Base-by-base conservation (phyloP, 2,329 filamentous ascomycete genomes). In the Aspergillus fumigatiaffinis region DNA sequence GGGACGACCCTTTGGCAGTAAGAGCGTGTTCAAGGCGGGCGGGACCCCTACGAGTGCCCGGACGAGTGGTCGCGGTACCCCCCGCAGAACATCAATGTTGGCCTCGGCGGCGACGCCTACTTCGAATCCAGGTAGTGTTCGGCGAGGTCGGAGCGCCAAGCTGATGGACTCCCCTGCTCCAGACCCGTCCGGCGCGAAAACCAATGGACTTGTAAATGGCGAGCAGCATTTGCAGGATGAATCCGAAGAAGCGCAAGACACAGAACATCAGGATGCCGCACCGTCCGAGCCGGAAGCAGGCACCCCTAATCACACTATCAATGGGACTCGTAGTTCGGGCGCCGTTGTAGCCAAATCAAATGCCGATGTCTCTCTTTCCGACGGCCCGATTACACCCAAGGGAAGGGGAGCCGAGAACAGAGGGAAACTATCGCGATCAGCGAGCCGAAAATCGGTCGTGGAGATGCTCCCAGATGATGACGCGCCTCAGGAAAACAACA, bases 1-100 rank as follows among this genome's bases (percentile, higher is more conserved):
- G 25, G 75, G 74, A 44, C 73, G 75, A 32, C 74, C 75, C 4
- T 71, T 69, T 57, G 70, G 70, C 28, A 73, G 67, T 49, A 69
- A 67, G 53, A 68, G 65, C 46, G 52, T 60, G 12, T 63, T 65
- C 32, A 63, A 67, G 54, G 53, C 59, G 35, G 58, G 65, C 9
- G 62, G 62, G 35, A 75, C 72, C n/a, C 71, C 73, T 9, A 70
- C 68, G 6, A 66, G 69, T 6, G 58, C 67, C 49, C 69, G 73
- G 25, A 71, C 69, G 1, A 71, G 66, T 56, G 70, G 72, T 44
- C 74, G 73, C 51, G 70, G 66, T 51, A 76, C 74, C 2, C 75
- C 75, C 20, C 70, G 71, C 20, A 66, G 71, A 58, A 60, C 66
- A 7, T 68, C 69, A 5, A 66, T 60, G 44, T 62, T 75, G 17